Evolutionary conservation across 2,329 filamentous ascomycete species (phyloP), one percentile per base, ranked within the genome.

Genomic region (Ophiostoma sp.): DNA sequence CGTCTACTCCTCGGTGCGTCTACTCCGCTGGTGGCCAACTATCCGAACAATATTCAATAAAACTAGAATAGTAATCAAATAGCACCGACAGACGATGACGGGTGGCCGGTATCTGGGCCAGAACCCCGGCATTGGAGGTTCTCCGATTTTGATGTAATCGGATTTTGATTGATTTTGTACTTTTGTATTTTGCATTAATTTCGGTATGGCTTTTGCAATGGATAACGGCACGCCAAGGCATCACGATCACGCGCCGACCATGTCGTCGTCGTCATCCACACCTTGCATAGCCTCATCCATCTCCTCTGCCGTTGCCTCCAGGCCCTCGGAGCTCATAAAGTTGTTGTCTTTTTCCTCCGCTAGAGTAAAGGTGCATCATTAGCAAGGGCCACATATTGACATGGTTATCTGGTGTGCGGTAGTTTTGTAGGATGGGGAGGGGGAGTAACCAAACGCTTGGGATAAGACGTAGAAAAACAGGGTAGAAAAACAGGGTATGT

Each of bases 271-370:
- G 63, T 69, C 68, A 36, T 68, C 70, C 16, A 11, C 18, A 7
- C 47, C 80, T 66, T 82, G 79, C 63, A 83, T 74, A 1, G 81
- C 81, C 72, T 84, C 83, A 64, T 85, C 79, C 76, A 87, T 83
- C 73, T 89, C 86, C 68, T 86, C 81, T 72, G 87, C 84, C 4
- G 83, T 88, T 5, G 85, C 86, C 73, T 89, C 87, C 68, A 89
- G 77, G 1, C 87, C 87, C 41, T 87, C 85, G 7, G 86, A 88
- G 75, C 84, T 87, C 86, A 89, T 89, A 70, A 89, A 80, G 73
- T 87, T 88, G 72, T 84, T 85, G 71, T 87, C 84, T 76, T 88
- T 89, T 69, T 88, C 87, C 77, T 89, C 86, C 69, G 86, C 86
- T 89, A 73, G 27, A 27, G 36, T 68, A 68, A 47, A 72, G 71